A percentile compares a stretch with the other conserved stretches of the same genome.
Conservation (phyloP, 129 eudicot genomes). For the Flaveria ramosissima region DNA sequence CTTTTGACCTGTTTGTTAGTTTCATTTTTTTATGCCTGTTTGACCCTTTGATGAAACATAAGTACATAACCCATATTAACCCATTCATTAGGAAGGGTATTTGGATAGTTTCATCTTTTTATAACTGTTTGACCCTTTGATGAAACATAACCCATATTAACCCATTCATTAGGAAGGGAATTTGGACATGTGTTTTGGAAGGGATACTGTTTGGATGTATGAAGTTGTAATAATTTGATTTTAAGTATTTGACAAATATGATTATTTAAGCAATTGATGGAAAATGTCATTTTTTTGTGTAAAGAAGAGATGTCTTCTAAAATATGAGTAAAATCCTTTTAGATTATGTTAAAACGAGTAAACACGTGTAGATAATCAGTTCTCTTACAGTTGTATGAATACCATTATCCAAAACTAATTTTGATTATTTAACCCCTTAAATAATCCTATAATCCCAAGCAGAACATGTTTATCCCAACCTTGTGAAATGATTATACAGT, state of each 20-base stretch:
- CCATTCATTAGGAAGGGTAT: background rate
- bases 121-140: background rate
- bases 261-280: background rate
- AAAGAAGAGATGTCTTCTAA: background rate
- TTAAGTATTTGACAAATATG: background rate
- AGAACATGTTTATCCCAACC: background rate
- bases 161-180: background rate
- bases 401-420: background rate
- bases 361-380: background rate
- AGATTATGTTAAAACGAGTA: background rate
- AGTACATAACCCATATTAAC: background rate
- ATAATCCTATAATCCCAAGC: background rate
- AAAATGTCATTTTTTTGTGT: background rate
- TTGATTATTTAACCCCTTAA: background rate
- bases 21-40: background rate
- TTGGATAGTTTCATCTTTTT: background rate
- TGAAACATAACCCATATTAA: background rate
- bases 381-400: background rate
- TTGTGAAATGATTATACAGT: background rate
- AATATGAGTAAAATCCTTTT: background rate
- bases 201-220: background rate
- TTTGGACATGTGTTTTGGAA: background rate
- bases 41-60: background rate
- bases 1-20: background rate
- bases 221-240: background rate